These are phyloP conservation scores for Myriosclerotinia scirpicola DNA, from an alignment of 2,329 filamentous ascomycete species.

Conservation along the genomic window DNA sequence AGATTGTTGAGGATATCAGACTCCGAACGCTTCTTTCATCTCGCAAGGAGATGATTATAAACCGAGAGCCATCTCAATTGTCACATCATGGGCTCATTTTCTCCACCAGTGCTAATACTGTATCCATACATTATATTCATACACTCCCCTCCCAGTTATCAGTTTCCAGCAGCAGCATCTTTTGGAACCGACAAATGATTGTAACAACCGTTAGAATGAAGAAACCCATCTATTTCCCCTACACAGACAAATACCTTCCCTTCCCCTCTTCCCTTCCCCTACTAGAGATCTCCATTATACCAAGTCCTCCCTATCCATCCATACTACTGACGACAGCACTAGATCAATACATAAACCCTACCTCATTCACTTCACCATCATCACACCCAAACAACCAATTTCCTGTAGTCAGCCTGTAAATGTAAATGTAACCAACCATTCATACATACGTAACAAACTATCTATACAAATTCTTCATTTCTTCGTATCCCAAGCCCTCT, in stretches of 20 bases:
- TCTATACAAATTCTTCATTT: background rate
- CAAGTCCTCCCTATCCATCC: background rate
- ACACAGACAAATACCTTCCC: too few relatives aligned
- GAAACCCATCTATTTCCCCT: too few relatives aligned
- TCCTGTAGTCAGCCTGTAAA: background rate
- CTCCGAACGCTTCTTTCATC: too few relatives aligned
- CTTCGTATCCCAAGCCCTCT: background rate
- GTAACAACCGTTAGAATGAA: too few relatives aligned
- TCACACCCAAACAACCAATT: too few relatives aligned
- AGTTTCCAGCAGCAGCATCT: background rate
- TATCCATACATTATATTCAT: background rate
- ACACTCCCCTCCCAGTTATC: background rate
- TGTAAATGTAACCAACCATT: background rate
- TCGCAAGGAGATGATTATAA: too few relatives aligned
- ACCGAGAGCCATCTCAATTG: too few relatives aligned
- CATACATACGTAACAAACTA: constrained; percentile 6
- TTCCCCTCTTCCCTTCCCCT: too few relatives aligned
- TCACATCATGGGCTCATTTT: background rate
- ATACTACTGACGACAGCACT: too few relatives aligned
- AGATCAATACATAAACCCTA: too few relatives aligned
- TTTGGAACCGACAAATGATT: background rate
- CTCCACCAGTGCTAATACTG: background rate
- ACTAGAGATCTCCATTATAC: background rate
- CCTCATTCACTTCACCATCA: too few relatives aligned
- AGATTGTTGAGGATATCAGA: too few relatives aligned